phyloP scores from a whole-genome alignment of 208 protist genomes.

The Acanthamoeba divionensis region DNA sequence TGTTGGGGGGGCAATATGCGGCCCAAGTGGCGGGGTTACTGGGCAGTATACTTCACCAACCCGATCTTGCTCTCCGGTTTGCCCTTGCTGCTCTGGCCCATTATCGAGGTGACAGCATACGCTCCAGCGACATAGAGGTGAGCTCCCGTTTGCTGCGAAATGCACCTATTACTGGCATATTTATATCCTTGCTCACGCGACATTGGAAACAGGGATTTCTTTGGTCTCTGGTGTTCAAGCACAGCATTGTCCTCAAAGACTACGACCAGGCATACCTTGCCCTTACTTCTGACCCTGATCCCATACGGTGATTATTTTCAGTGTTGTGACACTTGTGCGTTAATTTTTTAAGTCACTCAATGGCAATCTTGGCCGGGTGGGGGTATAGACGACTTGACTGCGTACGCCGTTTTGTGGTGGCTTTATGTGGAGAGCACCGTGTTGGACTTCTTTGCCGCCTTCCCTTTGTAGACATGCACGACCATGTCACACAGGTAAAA shows the following conservation, averaged over 20 bases:
- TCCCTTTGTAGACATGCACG: slow-evolving; percentile 15
- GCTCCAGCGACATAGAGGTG: neutral
- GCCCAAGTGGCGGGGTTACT: no score
- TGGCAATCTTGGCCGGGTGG: no score
- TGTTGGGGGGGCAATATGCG: no score
- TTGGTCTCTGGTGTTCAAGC: slow-evolving; percentile 52
- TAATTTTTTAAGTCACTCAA: no score
- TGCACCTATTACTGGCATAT: no score
- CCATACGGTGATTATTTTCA: neutral
- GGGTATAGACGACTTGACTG: neutral
- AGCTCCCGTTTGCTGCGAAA: no score
- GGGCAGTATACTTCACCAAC: neutral
- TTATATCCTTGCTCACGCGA: no score
- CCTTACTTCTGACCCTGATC: slow-evolving; percentile 8
- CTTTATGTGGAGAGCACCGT: neutral
- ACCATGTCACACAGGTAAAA: neutral
- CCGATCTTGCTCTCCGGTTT: slow-evolving; percentile 19
- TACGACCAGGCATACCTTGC: slow-evolving; percentile 55
- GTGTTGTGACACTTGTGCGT: neutral
- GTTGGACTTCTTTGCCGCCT: slow-evolving; percentile 40
- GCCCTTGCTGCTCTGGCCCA: slow-evolving; percentile 12
- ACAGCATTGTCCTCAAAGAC: slow-evolving; percentile 16
- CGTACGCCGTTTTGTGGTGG: neutral
- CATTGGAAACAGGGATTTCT: neutral
- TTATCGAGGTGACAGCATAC: neutral